A percentile compares a stretch with the other conserved stretches of the same genome.
phyloP scores from a whole-genome alignment of 306 rosid species.

The Sechiopsis laciniata region DNA sequence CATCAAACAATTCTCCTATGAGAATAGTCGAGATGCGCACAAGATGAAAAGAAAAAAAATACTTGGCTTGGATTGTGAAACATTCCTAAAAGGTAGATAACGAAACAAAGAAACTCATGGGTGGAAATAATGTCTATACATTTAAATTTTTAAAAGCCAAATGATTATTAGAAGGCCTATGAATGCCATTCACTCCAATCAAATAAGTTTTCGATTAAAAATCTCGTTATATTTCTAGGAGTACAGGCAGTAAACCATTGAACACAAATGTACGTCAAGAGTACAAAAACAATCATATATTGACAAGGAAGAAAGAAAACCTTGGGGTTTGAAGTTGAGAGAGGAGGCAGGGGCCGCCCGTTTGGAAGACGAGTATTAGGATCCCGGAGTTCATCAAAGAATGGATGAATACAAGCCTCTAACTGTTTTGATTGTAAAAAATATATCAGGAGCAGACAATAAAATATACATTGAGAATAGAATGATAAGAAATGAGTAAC shows the following conservation, averaged over 20 bases:
- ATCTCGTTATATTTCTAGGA: neutral
- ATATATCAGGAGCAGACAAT: neutral
- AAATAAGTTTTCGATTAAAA: neutral
- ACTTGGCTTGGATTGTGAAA: neutral
- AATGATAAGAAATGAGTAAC: neutral
- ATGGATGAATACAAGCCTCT: constrained; percentile 54
- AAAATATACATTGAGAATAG: neutral
- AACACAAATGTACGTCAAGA: neutral
- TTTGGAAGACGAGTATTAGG: constrained; percentile 51
- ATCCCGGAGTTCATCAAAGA: constrained; percentile 63
- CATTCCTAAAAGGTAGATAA: neutral
- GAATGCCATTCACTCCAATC: neutral
- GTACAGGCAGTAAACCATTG: neutral
- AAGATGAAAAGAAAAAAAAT: too few relatives aligned
- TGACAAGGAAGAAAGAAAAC: constrained; percentile 25
- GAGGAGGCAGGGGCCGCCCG: constrained; percentile 58
- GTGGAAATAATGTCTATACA: too few relatives aligned
- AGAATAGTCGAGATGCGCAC: too few relatives aligned
- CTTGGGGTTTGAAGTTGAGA: constrained; percentile 65
- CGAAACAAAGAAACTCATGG: too few relatives aligned
- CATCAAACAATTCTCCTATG: too few relatives aligned
- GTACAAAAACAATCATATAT: neutral
- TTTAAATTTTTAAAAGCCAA: neutral
- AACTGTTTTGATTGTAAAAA: constrained; percentile 29
- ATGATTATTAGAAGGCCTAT: neutral